Evolutionary conservation across 768 basidiomycete genomes (phyloP).

Genomic region (Trametes cingulata): DNA sequence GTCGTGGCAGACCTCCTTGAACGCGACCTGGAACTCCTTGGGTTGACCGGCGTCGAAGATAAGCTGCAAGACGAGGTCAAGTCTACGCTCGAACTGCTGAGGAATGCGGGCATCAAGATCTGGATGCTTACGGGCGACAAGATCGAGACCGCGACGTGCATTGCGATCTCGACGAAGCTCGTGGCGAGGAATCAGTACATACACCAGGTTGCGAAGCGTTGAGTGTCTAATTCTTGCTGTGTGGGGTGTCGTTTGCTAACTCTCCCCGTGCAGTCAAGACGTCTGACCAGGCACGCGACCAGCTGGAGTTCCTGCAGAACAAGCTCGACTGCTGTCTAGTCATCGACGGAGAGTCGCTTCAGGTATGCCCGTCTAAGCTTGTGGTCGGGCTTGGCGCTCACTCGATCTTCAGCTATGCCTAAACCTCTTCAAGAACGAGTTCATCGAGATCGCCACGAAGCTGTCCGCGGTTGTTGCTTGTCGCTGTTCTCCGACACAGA

Average conservation of each 20-base stretch:
- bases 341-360: conserved; percentile 95
- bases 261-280: conserved; percentile 70
- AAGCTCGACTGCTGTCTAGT: conserved; percentile 98
- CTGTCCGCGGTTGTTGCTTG: conserved; percentile 96
- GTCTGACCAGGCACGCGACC: conserved; percentile 76
- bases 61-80: conserved; percentile 98
- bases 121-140: conserved; percentile 99
- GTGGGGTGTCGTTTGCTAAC: no score
- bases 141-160: conserved; percentile 97
- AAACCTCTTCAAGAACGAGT: conserved; percentile 88
- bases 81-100: conserved; percentile 84
- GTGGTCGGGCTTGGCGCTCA: background rate
- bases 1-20: conserved; percentile 82
- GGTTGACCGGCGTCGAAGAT: conserved; percentile 98
- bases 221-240: conserved; percentile 27
- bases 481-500: conserved; percentile 97
- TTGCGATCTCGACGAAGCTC: conserved; percentile 95
- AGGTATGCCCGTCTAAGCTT: conserved; percentile 48
- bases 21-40: conserved; percentile 86
- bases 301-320: conserved; percentile 90
- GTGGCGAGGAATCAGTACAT: conserved; percentile 97
- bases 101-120: conserved; percentile 97
- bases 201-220: conserved; percentile 92
- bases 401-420: conserved; percentile 70
- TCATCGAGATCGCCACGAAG: conserved; percentile 95